Percentiles rank a stretch among this genome's conserved stretches.
Evolutionary conservation across 1,139 yeast species (phyloP).

Genomic region (Kluyveromyces marxianus): DNA sequence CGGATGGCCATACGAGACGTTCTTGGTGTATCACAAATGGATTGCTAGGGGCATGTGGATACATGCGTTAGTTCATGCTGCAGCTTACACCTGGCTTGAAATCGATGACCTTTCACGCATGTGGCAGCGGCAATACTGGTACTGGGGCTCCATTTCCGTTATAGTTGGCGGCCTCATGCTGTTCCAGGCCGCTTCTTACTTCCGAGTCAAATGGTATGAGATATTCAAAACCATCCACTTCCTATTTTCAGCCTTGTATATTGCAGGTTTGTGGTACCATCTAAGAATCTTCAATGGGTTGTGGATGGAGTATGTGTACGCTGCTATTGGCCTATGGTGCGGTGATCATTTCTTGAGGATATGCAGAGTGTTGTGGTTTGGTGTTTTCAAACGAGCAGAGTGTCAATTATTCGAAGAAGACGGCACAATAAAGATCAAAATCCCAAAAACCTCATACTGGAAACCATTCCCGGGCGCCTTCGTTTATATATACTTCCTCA

Average conservation of each 20-base stretch:
- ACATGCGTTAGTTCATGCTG: constrained; percentile 38
- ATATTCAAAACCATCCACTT: constrained; percentile 51
- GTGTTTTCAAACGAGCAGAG: constrained; percentile 40
- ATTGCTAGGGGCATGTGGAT: constrained; percentile 38
- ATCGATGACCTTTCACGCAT: constrained; percentile 34
- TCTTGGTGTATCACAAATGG: constrained; percentile 56
- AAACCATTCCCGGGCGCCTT: constrained; percentile 50
- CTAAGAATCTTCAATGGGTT: constrained; percentile 34
- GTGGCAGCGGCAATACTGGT: constrained; percentile 20
- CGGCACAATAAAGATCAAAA: constrained; percentile 35
- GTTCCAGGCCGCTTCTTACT: constrained; percentile 37
- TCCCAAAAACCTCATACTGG: constrained; percentile 31
- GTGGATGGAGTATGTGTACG: constrained; percentile 37
- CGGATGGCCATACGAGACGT: constrained; percentile 56
- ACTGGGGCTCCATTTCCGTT: constrained; percentile 43
- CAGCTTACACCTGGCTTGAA: constrained; percentile 35
- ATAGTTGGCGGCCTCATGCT: constrained; percentile 34
- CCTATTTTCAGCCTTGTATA: constrained; percentile 44
- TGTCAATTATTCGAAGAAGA: constrained; percentile 39
- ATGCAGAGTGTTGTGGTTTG: constrained; percentile 41
- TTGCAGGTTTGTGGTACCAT: constrained; percentile 57
- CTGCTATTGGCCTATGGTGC: constrained; percentile 57
- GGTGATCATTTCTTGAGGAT: constrained; percentile 52
- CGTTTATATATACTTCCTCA: constrained; percentile 46
- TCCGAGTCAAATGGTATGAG: constrained; percentile 56